These are phyloP conservation scores for Candida piceae DNA, from an alignment of 805 yeast species.

Conservation along the genomic window DNA sequence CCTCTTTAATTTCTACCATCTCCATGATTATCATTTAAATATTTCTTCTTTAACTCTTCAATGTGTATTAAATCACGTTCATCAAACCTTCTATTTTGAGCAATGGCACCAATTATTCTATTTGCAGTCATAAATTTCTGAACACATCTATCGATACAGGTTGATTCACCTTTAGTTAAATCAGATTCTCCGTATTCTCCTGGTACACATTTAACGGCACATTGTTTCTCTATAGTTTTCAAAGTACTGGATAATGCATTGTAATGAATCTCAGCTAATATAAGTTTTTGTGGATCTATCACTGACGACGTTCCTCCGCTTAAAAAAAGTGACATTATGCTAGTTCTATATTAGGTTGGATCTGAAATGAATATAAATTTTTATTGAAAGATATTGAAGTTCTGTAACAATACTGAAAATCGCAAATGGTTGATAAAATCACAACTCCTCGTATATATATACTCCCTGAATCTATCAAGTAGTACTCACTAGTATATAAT, in stretches of 20 bases:
- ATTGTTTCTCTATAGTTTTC: conserved; percentile 48
- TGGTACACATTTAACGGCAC: conserved; percentile 77
- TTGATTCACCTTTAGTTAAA: conserved; percentile 74
- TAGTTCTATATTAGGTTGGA: no score
- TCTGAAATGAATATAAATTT: no score
- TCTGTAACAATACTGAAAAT: no score
- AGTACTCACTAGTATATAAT: no score
- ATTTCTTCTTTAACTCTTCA: conserved; percentile 22
- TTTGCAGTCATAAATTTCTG: conserved; percentile 76
- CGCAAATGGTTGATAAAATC: no score
- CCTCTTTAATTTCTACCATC: background rate
- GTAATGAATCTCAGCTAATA: conserved; percentile 63
- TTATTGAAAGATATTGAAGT: no score
- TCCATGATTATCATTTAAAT: conserved; percentile 5
- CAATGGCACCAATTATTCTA: conserved; percentile 50
- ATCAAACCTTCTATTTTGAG: conserved; percentile 38
- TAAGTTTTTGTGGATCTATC: conserved; percentile 56
- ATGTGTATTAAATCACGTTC: conserved; percentile 36
- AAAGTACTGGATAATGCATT: conserved; percentile 53
- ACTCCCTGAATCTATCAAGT: no score
- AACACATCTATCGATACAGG: conserved; percentile 84
- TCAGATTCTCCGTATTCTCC: conserved; percentile 83
- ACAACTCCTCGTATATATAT: no score
- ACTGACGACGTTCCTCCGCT: conserved; percentile 43
- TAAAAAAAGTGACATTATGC: conserved; percentile 61